These are phyloP conservation scores for Peniophora sp. DNA, from an alignment of 1,284 basidiomycete genomes.

Conservation along the genomic window DNA sequence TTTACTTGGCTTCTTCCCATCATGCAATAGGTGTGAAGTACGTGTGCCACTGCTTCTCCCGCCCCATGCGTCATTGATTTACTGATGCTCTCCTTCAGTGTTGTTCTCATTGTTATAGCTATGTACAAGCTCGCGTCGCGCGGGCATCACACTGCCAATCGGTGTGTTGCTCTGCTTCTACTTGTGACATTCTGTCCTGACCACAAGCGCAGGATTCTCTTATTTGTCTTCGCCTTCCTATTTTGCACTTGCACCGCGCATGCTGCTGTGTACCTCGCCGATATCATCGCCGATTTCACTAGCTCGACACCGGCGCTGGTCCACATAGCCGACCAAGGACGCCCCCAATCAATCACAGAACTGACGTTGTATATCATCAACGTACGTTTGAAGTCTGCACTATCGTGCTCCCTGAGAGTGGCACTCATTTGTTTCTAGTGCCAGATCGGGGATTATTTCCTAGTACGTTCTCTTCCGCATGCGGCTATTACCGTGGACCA, in stretches of 20 bases:
- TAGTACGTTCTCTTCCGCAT: background rate
- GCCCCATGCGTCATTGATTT: background rate
- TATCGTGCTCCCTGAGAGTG: background rate
- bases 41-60: background rate
- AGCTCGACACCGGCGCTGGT: background rate
- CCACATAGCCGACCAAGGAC: background rate
- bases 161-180: background rate
- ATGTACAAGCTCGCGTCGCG: background rate
- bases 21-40: background rate
- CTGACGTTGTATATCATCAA: background rate
- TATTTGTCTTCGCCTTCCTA: background rate
- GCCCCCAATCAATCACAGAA: background rate
- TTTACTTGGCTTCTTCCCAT: background rate
- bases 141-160: background rate
- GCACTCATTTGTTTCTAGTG: background rate
- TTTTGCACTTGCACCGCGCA: background rate
- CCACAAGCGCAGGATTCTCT: background rate
- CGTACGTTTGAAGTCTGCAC: background rate
- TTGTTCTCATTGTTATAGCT: background rate
- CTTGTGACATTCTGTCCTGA: background rate
- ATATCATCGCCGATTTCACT: background rate
- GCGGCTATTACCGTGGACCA: background rate
- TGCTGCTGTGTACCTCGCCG: background rate
- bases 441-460: background rate
- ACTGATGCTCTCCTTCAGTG: too few species aligned